Evolutionary conservation across 495 filamentous ascomycete genomes (phyloP).

Genomic region (Annulohypoxylon stygium): DNA sequence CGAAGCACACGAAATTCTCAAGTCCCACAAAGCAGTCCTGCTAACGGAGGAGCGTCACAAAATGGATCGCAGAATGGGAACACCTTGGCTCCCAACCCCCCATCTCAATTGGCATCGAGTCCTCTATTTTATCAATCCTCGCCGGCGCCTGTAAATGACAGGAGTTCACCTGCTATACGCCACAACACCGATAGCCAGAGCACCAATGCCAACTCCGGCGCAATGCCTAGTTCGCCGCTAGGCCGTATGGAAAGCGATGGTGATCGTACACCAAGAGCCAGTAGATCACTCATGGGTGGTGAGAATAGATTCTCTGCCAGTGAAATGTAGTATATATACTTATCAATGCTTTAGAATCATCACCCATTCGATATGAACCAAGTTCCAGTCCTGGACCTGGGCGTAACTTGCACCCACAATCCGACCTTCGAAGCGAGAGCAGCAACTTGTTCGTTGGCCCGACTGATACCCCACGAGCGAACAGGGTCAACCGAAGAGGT

Average conservation of each 20-base stretch:
- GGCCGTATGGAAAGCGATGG: conserved; percentile 62
- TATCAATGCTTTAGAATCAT: conserved; percentile 74
- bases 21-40: conserved; percentile 64
- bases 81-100: conserved; percentile 60
- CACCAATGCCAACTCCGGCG: conserved; percentile 64
- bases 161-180: conserved; percentile 63
- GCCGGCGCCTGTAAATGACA: conserved; percentile 65
- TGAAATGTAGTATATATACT: conserved; percentile 23
- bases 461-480: conserved; percentile 64
- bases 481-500: conserved; percentile 69
- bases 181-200: conserved; percentile 69
- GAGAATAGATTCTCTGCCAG: conserved; percentile 26
- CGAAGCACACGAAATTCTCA: conserved; percentile 67
- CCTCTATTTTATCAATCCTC: conserved; percentile 88
- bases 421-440: conserved; percentile 79
- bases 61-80: conserved; percentile 58
- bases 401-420: conserved; percentile 69
- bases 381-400: conserved; percentile 87
- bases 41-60: conserved; percentile 58
- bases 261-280: conserved; percentile 80
- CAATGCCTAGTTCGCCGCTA: conserved; percentile 76
- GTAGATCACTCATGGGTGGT: conserved; percentile 73
- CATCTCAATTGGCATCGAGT: conserved; percentile 73
- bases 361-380: conserved; percentile 87
- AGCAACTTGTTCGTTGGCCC: conserved; percentile 87